Base-by-base conservation (phyloP, 495 filamentous ascomycete genomes). In the Symbiotaphrina buchneri region DNA sequence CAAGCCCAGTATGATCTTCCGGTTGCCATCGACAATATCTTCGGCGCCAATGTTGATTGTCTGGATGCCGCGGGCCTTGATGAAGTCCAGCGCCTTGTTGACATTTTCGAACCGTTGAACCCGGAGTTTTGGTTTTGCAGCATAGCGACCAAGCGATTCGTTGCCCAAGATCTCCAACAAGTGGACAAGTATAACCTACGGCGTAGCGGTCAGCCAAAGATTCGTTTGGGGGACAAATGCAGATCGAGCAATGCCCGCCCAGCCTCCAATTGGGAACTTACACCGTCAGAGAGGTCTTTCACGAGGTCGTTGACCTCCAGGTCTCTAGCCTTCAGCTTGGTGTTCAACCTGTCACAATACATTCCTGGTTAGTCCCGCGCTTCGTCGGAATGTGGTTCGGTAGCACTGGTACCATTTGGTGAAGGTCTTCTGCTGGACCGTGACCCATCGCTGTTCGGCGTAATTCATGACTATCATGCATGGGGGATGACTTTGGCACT, bases 81-180 rank as follows among this genome's bases (percentile, higher is more conserved):
- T 82, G 44, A 81, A 95, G 49, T 94, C 73, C 39, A 97, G 67
- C 22, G 79, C 76, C 40, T 80, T 74, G 53, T 97, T 95, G 51
- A 87, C 87, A 65, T 97, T 97, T 55, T 97, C 87, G 59, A 93
- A 94, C 41, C 75, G 72, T 54, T 97, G 87, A 37, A 97, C 90
- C 27, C 87, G 82, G 37, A 97, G 63, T 54, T 91, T 92, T 15
- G 87, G 87, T 41, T 79, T 81, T 27, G 83, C 74, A 30, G 87
- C 87, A 68, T 97, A 97, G 53, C 82, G 74, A 42, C 87, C 87
- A 32, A 97, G 74, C 4, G 83, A 91, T 47, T 94, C 85, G 39
- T 71, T 68, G 21, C 84, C 80, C 25, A 97, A 71, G 47, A 90
- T 83, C 55, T 97, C 87, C 42, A 97, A 77, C 26, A 97, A 65